phyloP scores from a whole-genome alignment of 1,139 yeast species.

The Zhuliangozyma blackwelliae region DNA sequence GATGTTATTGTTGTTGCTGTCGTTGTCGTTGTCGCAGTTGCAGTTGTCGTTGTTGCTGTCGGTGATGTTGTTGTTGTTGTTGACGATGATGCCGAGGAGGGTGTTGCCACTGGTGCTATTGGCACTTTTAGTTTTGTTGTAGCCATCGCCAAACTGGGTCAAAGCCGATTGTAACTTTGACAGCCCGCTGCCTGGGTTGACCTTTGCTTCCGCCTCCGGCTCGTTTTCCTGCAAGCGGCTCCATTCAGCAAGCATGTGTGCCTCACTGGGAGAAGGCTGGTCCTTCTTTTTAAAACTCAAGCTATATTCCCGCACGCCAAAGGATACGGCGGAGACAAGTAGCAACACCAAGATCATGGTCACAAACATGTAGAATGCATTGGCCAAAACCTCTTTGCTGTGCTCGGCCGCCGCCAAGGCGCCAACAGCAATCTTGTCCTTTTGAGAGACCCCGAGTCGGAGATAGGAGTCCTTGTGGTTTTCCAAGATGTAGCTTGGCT shows the following conservation, averaged over 20 bases:
- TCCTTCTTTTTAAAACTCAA: constrained; percentile 9
- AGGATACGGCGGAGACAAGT: constrained; percentile 19
- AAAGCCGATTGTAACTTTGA: no score
- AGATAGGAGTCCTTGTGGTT: constrained; percentile 10
- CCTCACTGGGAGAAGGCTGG: constrained; percentile 7
- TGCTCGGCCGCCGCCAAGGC: constrained; percentile 4
- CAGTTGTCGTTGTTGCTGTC: no score
- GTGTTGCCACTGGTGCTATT: no score
- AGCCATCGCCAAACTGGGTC: no score
- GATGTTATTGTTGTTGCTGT: not conserved
- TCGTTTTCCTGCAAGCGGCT: constrained; percentile 1
- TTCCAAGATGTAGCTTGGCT: constrained; percentile 7
- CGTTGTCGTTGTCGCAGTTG: no score
- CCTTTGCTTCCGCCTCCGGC: no score
- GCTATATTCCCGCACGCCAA: constrained; percentile 25
- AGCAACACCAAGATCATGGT: constrained; percentile 19
- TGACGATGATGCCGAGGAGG: no score
- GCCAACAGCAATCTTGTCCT: not conserved
- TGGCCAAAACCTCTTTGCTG: constrained; percentile 17
- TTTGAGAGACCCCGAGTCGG: constrained; percentile 5
- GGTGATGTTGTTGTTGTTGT: no score
- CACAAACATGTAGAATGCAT: constrained; percentile 25
- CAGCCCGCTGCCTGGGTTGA: no score
- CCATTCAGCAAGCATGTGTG: constrained; percentile 7
- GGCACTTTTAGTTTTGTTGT: no score